Conservation (phyloP, 2,329 filamentous ascomycete genomes). For the Trichoderma pleuroti region DNA sequence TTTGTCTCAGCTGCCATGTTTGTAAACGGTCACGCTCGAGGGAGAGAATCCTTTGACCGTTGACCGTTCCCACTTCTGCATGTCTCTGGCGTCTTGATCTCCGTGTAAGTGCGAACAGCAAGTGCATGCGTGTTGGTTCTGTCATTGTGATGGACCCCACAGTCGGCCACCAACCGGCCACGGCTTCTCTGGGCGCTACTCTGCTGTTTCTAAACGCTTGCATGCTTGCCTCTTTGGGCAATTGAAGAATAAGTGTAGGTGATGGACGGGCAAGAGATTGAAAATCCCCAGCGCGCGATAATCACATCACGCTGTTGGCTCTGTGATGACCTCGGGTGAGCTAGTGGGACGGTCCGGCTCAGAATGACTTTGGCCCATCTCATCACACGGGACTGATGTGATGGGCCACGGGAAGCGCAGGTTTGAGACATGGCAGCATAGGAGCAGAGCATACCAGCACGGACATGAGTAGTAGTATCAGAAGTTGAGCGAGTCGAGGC, state of each 20-base stretch:
- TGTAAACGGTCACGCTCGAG: conserved; percentile 3
- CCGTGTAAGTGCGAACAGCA: conserved; percentile 17
- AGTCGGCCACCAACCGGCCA: background rate
- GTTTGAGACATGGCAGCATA: conserved; percentile 9
- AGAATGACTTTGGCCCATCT: background rate
- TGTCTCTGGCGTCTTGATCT: conserved; percentile 20
- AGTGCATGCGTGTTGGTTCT: conserved; percentile 23
- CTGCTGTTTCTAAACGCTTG: background rate
- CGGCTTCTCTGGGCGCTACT: conserved; percentile 6
- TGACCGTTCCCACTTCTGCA: conserved; percentile 20
- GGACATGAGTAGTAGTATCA: background rate
- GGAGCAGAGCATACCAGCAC: background rate
- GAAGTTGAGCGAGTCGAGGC: background rate
- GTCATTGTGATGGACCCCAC: conserved; percentile 27
- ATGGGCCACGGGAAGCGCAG: background rate
- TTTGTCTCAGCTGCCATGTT: conserved; percentile 16
- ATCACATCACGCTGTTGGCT: conserved; percentile 13
- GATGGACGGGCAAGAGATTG: background rate
- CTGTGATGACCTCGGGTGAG: conserved; percentile 20
- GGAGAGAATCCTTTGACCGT: conserved; percentile 21
- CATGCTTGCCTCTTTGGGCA: conserved; percentile 20
- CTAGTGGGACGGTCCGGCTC: conserved; percentile 31
- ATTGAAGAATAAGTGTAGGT: background rate
- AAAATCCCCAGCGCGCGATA: background rate
- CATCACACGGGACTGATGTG: conserved; percentile 3